phyloP scores from a whole-genome alignment of 2,329 filamentous ascomycete species.

The Conoideocrella luteorostrata region DNA sequence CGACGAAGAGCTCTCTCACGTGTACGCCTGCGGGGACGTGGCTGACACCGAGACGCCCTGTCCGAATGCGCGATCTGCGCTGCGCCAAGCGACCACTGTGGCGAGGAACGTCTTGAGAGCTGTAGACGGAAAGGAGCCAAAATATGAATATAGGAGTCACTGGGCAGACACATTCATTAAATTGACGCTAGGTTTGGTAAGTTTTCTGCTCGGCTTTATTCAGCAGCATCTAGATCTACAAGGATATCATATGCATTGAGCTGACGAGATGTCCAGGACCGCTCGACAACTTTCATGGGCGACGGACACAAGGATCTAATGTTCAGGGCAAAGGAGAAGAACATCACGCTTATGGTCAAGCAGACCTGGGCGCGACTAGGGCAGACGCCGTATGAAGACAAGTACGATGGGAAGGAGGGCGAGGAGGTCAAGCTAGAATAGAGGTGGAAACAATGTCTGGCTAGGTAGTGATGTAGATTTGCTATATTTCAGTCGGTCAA shows the following conservation, averaged over 20 bases:
- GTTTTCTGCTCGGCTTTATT: slow-evolving; percentile 11
- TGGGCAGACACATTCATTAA: slow-evolving; percentile 47
- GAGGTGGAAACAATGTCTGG: too few relatives aligned
- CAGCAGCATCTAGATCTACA: too few relatives aligned
- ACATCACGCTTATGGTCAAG: slow-evolving; percentile 37
- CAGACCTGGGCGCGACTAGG: slow-evolving; percentile 37
- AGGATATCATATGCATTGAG: not conserved
- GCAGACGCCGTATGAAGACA: slow-evolving; percentile 34
- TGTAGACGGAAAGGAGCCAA: slow-evolving; percentile 33
- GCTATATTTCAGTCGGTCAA: too few relatives aligned
- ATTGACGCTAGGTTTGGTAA: slow-evolving; percentile 46
- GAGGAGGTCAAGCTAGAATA: too few relatives aligned
- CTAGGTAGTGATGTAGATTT: too few relatives aligned
- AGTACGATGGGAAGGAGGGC: slow-evolving; percentile 1
- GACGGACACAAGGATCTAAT: slow-evolving; percentile 38
- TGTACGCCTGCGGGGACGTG: slow-evolving; percentile 61
- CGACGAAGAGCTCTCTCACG: slow-evolving; percentile 39
- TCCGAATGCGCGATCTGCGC: slow-evolving; percentile 49
- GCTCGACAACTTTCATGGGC: slow-evolving; percentile 36
- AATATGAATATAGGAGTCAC: slow-evolving; percentile 31
- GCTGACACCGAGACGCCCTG: slow-evolving; percentile 40
- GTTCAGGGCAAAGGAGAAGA: slow-evolving; percentile 33
- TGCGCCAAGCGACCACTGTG: slow-evolving; percentile 45
- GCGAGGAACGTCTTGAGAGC: slow-evolving; percentile 47
- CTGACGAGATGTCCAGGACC: slow-evolving; percentile 27